Base-by-base conservation (phyloP, 306 rosid genomes). In the Vigna mungo region DNA sequence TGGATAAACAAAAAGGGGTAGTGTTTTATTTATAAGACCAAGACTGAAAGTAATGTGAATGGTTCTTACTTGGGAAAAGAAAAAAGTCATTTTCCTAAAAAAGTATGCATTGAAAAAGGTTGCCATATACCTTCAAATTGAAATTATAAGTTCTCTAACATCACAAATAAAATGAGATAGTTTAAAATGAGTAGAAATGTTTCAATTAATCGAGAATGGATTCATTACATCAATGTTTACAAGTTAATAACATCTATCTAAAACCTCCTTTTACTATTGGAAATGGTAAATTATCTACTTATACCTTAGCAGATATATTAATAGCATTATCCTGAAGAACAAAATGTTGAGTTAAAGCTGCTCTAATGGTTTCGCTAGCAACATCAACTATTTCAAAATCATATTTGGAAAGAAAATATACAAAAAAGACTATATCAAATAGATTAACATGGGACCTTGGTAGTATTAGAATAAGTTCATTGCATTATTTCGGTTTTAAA, bases 331-430 rank as follows among this genome's bases (percentile, higher is more conserved):
- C 86, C 70, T 85, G 84, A 78, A 85, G 88, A 36, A 97, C 96
- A 84, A 95, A 95, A 95, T 95, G 98, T 66, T 95, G 98, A 32
- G 98, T 95, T 88, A 95, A 86, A 79, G 98, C 97, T 81, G 97
- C 98, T 85, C 97, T 89, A 47, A 97, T 95, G 30, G 98, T 97
- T 71, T 97, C 98, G 90, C 98, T 92, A 7, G 97, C 97, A 84
- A 95, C 97, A 74, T 97, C 97, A 56, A 97, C 97, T 92, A 73
- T 76, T 80, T 82, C 75, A 74, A 72, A 73, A 69, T 80, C 64
- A 76, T 51, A 83, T 72, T 64, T 77, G 47, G 32, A 75, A 71
- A 53, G 4, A 65, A 17, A 44, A 68, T 9, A 51, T 53, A 8
- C 32, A 64, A 53, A 1, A 17, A 25, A 63, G 27, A 23, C 27